A percentile compares a stretch with the other conserved stretches of the same genome.
phyloP scores from a whole-genome alignment of 352 stramenopile genomes.

The Phytophthora podocarpi region DNA sequence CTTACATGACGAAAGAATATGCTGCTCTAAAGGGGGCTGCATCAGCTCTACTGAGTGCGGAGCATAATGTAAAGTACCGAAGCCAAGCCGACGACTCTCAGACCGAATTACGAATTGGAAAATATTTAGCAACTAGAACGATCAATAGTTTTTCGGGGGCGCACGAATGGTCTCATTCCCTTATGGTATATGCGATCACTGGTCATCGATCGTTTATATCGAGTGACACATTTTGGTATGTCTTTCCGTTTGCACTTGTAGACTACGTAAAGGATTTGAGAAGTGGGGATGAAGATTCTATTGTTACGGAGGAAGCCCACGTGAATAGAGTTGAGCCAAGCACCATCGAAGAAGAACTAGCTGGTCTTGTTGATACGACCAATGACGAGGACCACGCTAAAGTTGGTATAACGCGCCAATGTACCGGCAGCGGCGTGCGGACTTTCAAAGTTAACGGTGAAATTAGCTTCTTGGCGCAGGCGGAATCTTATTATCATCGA shows the following conservation, averaged over 20 bases:
- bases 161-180: conserved; percentile 1
- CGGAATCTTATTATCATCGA: conserved; percentile 5
- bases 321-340: no score
- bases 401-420: no score
- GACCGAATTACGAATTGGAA: neutral
- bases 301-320: no score
- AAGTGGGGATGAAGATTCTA: no score
- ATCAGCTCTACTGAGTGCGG: neutral
- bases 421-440: neutral
- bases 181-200: conserved; percentile 12
- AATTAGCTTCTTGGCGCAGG: neutral
- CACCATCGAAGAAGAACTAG: conserved; percentile 6
- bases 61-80: neutral
- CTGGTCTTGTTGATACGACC: neutral
- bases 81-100: neutral
- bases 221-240: conserved; percentile 15
- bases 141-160: conserved; percentile 6
- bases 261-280: neutral
- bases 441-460: neutral
- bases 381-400: conserved; percentile 4
- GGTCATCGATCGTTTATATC: conserved; percentile 7
- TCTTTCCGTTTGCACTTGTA: neutral
- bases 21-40: neutral
- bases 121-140: conserved; percentile 1
- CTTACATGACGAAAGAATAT: conserved; percentile 3